These are phyloP conservation scores for Neurospora cerealis DNA, from an alignment of 495 filamentous ascomycete genomes.

Conservation along the genomic window DNA sequence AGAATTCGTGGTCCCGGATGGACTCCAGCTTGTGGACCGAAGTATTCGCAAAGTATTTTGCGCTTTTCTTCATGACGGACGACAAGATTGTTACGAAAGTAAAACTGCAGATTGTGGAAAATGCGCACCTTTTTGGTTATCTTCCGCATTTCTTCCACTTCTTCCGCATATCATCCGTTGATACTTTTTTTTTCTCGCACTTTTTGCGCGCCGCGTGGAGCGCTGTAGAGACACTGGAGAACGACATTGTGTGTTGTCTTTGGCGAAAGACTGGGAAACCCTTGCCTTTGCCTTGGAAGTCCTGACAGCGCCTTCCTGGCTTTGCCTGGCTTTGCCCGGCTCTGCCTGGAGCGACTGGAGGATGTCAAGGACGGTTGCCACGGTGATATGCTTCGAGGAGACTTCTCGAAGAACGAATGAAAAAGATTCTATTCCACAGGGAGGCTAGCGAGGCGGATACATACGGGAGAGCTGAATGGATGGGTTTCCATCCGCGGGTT, in stretches of 20 bases:
- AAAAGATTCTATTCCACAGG: not conserved
- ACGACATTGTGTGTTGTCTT: not conserved
- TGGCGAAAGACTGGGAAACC: not conserved
- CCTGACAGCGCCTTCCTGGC: not conserved
- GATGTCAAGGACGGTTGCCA: not conserved
- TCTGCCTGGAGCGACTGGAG: not conserved
- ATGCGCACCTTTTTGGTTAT: not conserved
- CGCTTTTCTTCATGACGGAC: not conserved
- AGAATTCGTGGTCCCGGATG: not conserved
- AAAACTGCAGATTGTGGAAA: not conserved
- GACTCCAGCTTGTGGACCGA: too few species aligned
- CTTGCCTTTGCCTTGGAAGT: not conserved
- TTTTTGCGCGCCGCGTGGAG: not conserved
- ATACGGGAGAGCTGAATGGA: not conserved
- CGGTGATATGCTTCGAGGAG: not conserved
- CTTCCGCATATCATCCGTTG: not conserved
- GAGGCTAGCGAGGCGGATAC: not conserved
- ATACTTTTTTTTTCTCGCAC: not conserved
- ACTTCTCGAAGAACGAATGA: not conserved
- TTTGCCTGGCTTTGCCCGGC: not conserved
- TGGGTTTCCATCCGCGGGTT: not conserved
- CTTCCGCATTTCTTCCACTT: not conserved
- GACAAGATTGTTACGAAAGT: not conserved
- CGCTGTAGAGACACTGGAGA: too few species aligned
- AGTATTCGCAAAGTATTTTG: not conserved